Evolutionary conservation across 1,284 basidiomycete species (phyloP).

Genomic region (Pyrrhoderma lamaoense): DNA sequence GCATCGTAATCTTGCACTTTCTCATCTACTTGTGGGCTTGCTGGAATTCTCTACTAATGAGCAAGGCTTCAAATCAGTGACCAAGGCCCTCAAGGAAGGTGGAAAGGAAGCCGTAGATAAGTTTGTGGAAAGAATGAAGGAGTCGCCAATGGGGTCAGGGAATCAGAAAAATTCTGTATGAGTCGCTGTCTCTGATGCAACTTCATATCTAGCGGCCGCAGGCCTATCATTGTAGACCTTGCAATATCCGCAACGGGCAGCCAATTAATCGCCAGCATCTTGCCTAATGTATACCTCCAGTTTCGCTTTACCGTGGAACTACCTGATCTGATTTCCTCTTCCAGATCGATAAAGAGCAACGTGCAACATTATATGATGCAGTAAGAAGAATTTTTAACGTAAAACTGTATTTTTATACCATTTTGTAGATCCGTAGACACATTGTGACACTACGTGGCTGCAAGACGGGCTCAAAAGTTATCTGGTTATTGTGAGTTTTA

Average conservation of each 20-base stretch:
- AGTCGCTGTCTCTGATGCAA: constrained; percentile 18
- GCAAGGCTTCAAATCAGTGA: constrained; percentile 75
- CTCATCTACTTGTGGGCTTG: constrained; percentile 62
- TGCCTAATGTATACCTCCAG: constrained; percentile 52
- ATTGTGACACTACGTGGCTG: constrained; percentile 79
- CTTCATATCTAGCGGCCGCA: constrained; percentile 45
- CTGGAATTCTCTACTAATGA: constrained; percentile 72
- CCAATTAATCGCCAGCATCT: constrained; percentile 69
- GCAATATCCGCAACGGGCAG: constrained; percentile 76
- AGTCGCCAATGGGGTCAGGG: constrained; percentile 65
- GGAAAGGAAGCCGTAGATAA: constrained; percentile 63
- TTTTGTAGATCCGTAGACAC: constrained; percentile 55
- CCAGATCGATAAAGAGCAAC: constrained; percentile 75
- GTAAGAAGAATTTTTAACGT: constrained; percentile 14
- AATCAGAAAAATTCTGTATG: neutral
- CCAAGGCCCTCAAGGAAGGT: constrained; percentile 76
- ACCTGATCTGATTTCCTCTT: neutral
- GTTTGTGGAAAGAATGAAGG: constrained; percentile 72
- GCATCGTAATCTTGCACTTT: constrained; percentile 63
- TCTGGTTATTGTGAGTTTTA: constrained; percentile 75
- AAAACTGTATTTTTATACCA: neutral
- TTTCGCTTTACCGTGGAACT: neutral
- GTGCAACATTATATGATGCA: constrained; percentile 69
- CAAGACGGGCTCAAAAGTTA: constrained; percentile 81
- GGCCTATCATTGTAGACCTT: constrained; percentile 76